phyloP scores from a whole-genome alignment of 169 alveolate genomes.

The Haemoproteus tartakovskyi region DNA sequence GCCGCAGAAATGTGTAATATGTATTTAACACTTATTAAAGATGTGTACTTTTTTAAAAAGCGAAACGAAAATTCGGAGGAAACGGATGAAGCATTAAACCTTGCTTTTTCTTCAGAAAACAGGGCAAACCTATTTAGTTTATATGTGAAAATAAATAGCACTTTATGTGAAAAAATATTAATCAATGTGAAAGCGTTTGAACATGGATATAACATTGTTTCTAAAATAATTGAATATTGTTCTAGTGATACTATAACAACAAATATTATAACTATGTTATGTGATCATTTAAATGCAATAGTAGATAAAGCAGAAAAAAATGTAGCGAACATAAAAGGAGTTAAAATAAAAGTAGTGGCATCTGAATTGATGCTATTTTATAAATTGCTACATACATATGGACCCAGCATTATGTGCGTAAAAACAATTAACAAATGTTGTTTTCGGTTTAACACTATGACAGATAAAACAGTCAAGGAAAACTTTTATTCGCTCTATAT shows the following conservation, averaged over 20 bases:
- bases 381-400: conserved; percentile 11
- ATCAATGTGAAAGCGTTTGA: conserved; percentile 37
- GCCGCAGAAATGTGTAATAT: conserved; percentile 49
- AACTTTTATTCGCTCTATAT: conserved; percentile 48
- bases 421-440: conserved; percentile 46
- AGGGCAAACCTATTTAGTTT: conserved; percentile 20
- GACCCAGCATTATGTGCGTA: conserved; percentile 36
- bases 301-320: conserved; percentile 24
- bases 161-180: conserved; percentile 38
- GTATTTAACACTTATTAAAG: conserved; percentile 14
- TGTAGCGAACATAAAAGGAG: conserved; percentile 37
- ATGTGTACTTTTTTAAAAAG: conserved; percentile 4
- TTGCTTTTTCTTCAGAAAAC: conserved; percentile 31
- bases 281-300: conserved; percentile 26
- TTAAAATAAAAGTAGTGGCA: conserved; percentile 31
- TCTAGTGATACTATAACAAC: conserved; percentile 32
- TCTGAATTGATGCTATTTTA: conserved; percentile 13
- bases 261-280: conserved; percentile 13
- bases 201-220: conserved; percentile 39
- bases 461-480: conserved; percentile 37
- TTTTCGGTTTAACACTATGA: conserved; percentile 49
- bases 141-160: conserved; percentile 16
- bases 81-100: conserved; percentile 43
- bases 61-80: neutral
- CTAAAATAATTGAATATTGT: conserved; percentile 37